Evolutionary conservation across 2,329 filamentous ascomycete species (phyloP), one percentile per base, ranked within the genome.

Genomic region (Raffaelea ambrosiae): DNA sequence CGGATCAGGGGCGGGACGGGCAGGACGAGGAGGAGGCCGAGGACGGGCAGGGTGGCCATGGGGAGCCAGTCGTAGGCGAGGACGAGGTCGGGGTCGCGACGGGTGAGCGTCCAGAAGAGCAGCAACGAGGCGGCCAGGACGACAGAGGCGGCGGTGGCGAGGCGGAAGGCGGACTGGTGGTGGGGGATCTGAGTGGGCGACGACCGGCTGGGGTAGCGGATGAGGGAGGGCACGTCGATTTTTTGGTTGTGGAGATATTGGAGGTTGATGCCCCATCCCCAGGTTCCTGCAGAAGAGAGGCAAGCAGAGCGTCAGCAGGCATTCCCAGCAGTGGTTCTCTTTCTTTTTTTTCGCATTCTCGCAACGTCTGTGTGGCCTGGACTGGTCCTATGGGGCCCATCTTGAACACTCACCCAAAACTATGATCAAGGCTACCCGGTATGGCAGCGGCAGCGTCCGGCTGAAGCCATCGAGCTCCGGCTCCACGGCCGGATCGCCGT

Each of bases 211-310:
- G 89, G 88, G 65, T 97, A 97, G 64, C 86, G 83, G 58, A 97
- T 88, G 49, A 97, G 76, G 29, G 81, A 74, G 19, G 88, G 86
- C 48, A 95, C 86, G 66, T 96, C 88, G 69, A 98, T 94, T 62
- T 86, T 86, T 59, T 82, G 73, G 50, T 80, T 68, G 59, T 84
- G 76, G 51, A 97, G 81, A 68, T 88, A 90, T 63, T 96, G 89
- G 38, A 97, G 79, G 69, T 96, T 97, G 57, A 86, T 67, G 55
- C 84, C 89, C 89, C 91, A 98, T 63, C 88, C 89, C 91, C 91
- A 97, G 60, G 95, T 83, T 57, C 88, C 89, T 94, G 55, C 51
- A 54, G 16, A n/a, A n/a, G n/a, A n/a, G n/a, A n/a, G n/a, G n/a
- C n/a, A n/a, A n/a, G n/a, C n/a, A n/a, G n/a, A n/a, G n/a, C n/a